A percentile compares a stretch with the other conserved stretches of the same genome.
These are phyloP conservation scores for Coniella vitis DNA, from an alignment of 2,329 filamentous ascomycete genomes.

Conservation along the genomic window DNA sequence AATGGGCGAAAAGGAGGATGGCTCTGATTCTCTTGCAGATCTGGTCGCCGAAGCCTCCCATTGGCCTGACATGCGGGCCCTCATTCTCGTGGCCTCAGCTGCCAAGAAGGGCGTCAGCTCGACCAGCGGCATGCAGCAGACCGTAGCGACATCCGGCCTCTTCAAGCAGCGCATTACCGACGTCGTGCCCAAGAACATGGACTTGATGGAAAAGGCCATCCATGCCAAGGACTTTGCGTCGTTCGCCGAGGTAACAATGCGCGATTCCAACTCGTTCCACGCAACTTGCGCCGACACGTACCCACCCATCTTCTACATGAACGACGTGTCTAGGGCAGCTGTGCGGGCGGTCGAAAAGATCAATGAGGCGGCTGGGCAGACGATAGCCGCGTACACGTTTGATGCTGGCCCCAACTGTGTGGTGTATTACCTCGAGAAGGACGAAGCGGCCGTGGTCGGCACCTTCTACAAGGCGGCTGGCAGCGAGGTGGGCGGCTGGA, in stretches of 20 bases:
- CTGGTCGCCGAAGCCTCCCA: conserved; percentile 82
- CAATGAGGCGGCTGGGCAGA: conserved; percentile 71
- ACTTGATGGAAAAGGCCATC: conserved; percentile 77
- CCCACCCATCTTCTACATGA: conserved; percentile 98
- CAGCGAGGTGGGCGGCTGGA: conserved; percentile 62
- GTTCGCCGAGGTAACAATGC: conserved; percentile 91
- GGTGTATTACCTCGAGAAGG: conserved; percentile 84
- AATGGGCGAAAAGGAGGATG: conserved; percentile 67
- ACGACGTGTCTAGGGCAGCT: conserved; percentile 82
- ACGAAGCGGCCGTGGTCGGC: conserved; percentile 66
- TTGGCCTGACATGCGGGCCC: conserved; percentile 91
- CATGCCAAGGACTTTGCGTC: conserved; percentile 69
- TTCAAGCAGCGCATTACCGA: conserved; percentile 69
- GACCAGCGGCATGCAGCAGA: conserved; percentile 94
- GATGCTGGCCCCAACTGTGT: conserved; percentile 97
- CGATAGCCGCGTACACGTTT: conserved; percentile 90
- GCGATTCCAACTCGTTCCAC: conserved; percentile 95
- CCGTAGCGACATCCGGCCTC: conserved; percentile 82
- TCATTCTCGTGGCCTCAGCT: conserved; percentile 85
- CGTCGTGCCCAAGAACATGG: conserved; percentile 80
- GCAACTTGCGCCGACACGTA: conserved; percentile 90
- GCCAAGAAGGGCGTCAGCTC: conserved; percentile 94
- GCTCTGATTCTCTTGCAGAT: conserved; percentile 79
- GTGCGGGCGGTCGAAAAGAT: conserved; percentile 85
- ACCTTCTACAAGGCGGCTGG: conserved; percentile 64